Percentiles rank a stretch among this genome's conserved stretches.
Evolutionary conservation across 192 early-diverging fungal species (phyloP).

Genomic region (Diversispora epigaea): DNA sequence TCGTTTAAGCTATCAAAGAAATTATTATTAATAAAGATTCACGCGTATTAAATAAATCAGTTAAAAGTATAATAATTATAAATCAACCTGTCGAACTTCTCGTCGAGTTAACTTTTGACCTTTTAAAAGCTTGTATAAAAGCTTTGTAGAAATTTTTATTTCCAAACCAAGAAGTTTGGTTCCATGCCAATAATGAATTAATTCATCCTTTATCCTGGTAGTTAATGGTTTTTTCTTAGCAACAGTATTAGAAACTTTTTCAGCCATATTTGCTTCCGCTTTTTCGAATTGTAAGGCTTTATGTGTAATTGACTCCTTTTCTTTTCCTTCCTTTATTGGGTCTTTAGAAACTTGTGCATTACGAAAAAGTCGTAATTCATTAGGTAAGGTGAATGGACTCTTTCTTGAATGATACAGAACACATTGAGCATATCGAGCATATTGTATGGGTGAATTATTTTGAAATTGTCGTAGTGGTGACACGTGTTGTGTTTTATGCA

Average conservation of each 20-base stretch:
- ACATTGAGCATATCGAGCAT: background rate
- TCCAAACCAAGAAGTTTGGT: slow-evolving; percentile 88
- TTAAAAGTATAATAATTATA: background rate
- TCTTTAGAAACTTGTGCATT: background rate
- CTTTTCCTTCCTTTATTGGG: background rate
- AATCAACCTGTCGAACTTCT: slow-evolving; percentile 80
- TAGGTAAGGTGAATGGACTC: background rate
- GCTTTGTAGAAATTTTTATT: slow-evolving; percentile 76
- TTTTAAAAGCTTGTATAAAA: slow-evolving; percentile 70
- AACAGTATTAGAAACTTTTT: background rate
- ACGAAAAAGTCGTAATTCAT: slow-evolving; percentile 1
- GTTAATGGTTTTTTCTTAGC: slow-evolving; percentile 59
- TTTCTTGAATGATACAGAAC: background rate
- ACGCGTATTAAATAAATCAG: background rate
- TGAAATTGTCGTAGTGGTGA: background rate
- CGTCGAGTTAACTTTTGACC: slow-evolving; percentile 80
- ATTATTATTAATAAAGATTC: background rate
- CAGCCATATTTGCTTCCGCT: background rate
- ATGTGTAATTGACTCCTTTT: slow-evolving; percentile 3
- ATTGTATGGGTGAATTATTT: background rate
- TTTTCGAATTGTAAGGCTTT: slow-evolving; percentile 23
- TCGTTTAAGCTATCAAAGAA: slow-evolving; percentile 67
- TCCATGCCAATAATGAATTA: slow-evolving; percentile 90
- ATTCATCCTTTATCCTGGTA: slow-evolving; percentile 84
- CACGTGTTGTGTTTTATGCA: background rate